Base-by-base conservation (phyloP, 2,329 filamentous ascomycete species). In the Magnaporthiopsis incrustans region DNA sequence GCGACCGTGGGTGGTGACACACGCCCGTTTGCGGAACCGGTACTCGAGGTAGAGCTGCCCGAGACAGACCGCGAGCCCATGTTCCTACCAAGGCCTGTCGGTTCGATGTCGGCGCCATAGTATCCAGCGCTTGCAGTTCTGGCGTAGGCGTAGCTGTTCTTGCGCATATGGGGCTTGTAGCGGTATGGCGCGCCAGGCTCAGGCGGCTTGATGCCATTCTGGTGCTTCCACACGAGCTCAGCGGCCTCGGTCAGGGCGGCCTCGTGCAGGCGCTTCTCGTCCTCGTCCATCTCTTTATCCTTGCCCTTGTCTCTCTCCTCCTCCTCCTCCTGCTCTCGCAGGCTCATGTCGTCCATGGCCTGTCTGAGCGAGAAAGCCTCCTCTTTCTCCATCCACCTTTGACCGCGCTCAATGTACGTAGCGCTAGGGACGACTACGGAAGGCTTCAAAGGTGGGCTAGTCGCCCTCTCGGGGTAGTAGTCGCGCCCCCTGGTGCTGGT, bases 301-400 rank as follows among this genome's bases (percentile, higher is more conserved):
- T 72, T 69, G 35, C 78, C 75, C 63, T 78, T 79, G 58, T 89
- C 67, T 64, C n/a, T n/a, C n/a, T 30, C 30, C 30, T 30, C 30
- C 30, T 89, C 84, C 81, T 92, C 84, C 2, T 53, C 10, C 44
- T 53, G 44, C 69, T 90, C 86, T n/a, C 15, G 44, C 35, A 89
- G 67, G 65, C 90, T 85, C 82, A 92, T 85, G 69, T 90, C 87
- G 68, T 91, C 85, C 81, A 93, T 85, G 14, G 90, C 89, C 66
- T 86, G 82, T 25, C 88, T 84, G 65, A 93, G 75, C 26, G 89
- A 89, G 50, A 82, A 82, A 4, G 85, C 88, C 74, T 93, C 90
- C 71, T 92, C 89, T 73, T 89, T 90, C 73, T 93, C 90, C 84
- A 91, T 90, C 88, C 89, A 91, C 69, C 89, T 80, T 71, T 87